Base-by-base conservation (phyloP, 2,329 filamentous ascomycete species). In the Colletotrichum neosansevieriae region DNA sequence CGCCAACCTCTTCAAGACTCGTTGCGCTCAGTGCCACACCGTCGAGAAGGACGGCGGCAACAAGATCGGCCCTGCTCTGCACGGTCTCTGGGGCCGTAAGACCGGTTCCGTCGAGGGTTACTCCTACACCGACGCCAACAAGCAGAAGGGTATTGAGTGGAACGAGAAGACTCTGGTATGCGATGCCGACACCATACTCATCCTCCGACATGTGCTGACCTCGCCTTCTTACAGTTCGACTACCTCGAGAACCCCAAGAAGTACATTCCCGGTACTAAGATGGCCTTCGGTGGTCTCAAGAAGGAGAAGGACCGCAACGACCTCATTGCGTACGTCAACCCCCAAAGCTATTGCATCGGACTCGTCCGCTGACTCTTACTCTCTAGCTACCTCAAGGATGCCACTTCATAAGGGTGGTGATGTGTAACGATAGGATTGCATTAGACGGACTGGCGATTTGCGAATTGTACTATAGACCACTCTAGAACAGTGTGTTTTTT, bases 201-300 rank as follows among this genome's bases (percentile, higher is more conserved):
- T 24, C 36, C 34, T 72, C 56, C 9, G 54, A 50, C 17, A 19
- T 68, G 49, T n/a, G 34, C 70, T 76, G 68, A 76, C 70, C 7
- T 32, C 11, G 9, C 11, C 21, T 36, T 9, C 24, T 10, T 15
- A 40, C 76, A 94, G 93, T 98, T 97, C 85, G 89, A 91, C 75
- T 99, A 99, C 91, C 94, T 99, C 79, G 96, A 99, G 90, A 98
- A 98, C 92, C 96, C 96, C 86, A 99, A 99, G 92, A 98, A 98
- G 90, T 99, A 94, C 91, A 98, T 99, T 74, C 96, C 96, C 76
- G 96, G 96, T 76, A 99, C 96, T 87, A 99, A 98, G 94, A 99
- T 99, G 96, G 96, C 96, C 78, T 99, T 98, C 82, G 96, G 96
- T 86, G 96, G 96, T 83, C 90, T 99, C 80, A 99, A 99, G 94